A percentile compares a stretch with the other conserved stretches of the same genome.
phyloP scores from a whole-genome alignment of 192 early-diverging fungal genomes.

The Linnemannia schmuckeri region DNA sequence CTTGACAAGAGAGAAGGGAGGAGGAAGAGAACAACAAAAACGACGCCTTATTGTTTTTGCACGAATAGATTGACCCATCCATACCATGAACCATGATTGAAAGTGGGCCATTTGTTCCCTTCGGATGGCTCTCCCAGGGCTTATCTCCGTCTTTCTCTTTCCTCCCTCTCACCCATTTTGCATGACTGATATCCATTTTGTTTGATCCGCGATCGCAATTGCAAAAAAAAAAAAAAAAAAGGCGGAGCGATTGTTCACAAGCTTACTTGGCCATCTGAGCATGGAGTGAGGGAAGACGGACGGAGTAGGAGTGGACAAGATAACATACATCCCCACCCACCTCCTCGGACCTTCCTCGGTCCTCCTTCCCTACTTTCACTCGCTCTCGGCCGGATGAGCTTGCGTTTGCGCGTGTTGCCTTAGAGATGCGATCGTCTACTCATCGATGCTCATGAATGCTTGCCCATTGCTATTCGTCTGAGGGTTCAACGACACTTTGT shows the following conservation, averaged over 20 bases:
- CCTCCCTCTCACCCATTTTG: not conserved
- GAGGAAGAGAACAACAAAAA: not conserved
- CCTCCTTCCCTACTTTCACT: not conserved
- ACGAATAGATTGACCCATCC: not conserved
- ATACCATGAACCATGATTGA: not conserved
- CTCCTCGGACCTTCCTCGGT: not conserved
- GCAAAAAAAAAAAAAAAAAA: not conserved
- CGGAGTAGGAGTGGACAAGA: not conserved
- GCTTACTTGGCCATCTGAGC: not conserved
- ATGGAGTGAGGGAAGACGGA: not conserved
- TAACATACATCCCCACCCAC: not conserved
- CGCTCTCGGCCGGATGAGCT: not conserved
- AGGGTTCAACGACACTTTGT: not conserved
- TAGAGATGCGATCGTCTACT: not conserved
- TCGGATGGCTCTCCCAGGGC: not conserved
- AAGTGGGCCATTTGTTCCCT: not conserved
- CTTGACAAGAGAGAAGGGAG: constrained; percentile 2
- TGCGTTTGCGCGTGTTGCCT: not conserved
- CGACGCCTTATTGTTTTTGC: not conserved
- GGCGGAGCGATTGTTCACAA: not conserved
- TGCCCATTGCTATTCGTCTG: not conserved
- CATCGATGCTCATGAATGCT: not conserved
- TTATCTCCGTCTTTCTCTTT: not conserved
- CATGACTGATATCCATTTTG: not conserved
- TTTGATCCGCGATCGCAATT: not conserved